These are phyloP conservation scores for Fusarium sp. DNA, from an alignment of 2,329 filamentous ascomycete species.

Conservation along the genomic window DNA sequence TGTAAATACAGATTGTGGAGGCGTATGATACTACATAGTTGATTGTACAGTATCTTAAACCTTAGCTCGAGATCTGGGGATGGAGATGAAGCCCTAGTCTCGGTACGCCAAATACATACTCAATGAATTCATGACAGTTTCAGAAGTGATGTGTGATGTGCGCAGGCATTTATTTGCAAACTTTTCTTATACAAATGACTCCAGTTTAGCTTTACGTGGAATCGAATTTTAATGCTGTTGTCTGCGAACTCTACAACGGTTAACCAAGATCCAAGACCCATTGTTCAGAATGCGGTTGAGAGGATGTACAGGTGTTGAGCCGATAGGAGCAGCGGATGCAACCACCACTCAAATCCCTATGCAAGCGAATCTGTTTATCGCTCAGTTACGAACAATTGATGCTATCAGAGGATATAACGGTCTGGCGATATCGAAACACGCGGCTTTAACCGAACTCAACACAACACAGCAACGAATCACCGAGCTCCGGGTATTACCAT, in stretches of 20 bases:
- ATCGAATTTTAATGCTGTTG: not conserved
- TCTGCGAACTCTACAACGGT: not conserved
- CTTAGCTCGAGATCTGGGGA: slow-evolving; percentile 21
- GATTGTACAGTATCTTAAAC: slow-evolving; percentile 12
- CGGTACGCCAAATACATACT: slow-evolving; percentile 35
- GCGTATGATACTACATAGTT: slow-evolving; percentile 24
- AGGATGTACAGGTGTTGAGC: slow-evolving; percentile 24
- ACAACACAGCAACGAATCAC: slow-evolving; percentile 11
- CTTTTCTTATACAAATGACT: not conserved
- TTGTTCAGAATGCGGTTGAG: slow-evolving; percentile 20
- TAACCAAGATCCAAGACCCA: not conserved
- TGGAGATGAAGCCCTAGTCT: slow-evolving; percentile 27
- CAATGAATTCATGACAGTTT: slow-evolving; percentile 13
- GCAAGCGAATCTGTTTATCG: not conserved
- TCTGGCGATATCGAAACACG: not conserved
- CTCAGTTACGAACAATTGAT: not conserved
- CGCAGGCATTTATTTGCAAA: not conserved
- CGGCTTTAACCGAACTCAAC: slow-evolving; percentile 4
- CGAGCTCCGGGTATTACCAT: slow-evolving; percentile 15
- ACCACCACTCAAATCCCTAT: slow-evolving; percentile 4
- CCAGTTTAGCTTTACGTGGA: not conserved
- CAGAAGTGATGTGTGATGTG: not conserved
- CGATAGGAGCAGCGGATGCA: slow-evolving; percentile 24
- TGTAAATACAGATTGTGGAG: slow-evolving; percentile 43
- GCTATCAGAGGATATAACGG: not conserved